These are phyloP conservation scores for Lentinula sp. DNA, from an alignment of 768 basidiomycete genomes.

Conservation along the genomic window DNA sequence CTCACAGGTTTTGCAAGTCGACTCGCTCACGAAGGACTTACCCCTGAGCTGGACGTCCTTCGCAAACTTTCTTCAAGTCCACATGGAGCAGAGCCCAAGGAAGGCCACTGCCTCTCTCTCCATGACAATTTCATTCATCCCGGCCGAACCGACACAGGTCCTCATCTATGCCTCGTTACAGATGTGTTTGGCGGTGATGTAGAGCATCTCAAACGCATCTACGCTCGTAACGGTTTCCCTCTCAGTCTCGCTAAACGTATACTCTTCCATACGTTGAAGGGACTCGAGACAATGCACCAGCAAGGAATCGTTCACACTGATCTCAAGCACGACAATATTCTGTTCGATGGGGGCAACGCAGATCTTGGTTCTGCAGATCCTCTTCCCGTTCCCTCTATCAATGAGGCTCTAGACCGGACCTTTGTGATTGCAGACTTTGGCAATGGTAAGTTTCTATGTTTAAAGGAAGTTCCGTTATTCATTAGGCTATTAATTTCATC, in stretches of 20 bases:
- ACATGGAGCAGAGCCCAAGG: background rate
- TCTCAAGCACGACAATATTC: constrained; percentile 23
- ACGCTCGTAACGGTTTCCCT: constrained; percentile 12
- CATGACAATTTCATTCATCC: constrained; percentile 15
- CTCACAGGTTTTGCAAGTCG: constrained; percentile 20
- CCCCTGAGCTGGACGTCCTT: constrained; percentile 19
- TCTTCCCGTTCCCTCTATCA: constrained; percentile 16
- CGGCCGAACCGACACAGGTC: constrained; percentile 16
- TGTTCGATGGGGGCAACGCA: constrained; percentile 11
- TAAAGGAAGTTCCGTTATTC: background rate
- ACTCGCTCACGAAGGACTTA: constrained; percentile 10
- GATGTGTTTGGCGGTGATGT: constrained; percentile 20
- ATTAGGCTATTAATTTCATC: background rate
- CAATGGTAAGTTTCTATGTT: constrained; percentile 13
- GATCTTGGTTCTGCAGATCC: constrained; percentile 14
- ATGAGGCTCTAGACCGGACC: constrained; percentile 14
- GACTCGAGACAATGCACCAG: constrained; percentile 16
- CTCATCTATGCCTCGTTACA: constrained; percentile 21
- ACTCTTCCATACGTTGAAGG: constrained; percentile 17
- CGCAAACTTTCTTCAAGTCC: constrained; percentile 4
- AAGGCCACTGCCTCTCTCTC: constrained; percentile 5
- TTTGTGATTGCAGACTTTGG: constrained; percentile 22
- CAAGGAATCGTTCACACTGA: constrained; percentile 21
- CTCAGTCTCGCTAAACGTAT: constrained; percentile 21
- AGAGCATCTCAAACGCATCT: constrained; percentile 9